phyloP scores from a whole-genome alignment of 129 eudicot genomes.

The Saussurea involucrata region DNA sequence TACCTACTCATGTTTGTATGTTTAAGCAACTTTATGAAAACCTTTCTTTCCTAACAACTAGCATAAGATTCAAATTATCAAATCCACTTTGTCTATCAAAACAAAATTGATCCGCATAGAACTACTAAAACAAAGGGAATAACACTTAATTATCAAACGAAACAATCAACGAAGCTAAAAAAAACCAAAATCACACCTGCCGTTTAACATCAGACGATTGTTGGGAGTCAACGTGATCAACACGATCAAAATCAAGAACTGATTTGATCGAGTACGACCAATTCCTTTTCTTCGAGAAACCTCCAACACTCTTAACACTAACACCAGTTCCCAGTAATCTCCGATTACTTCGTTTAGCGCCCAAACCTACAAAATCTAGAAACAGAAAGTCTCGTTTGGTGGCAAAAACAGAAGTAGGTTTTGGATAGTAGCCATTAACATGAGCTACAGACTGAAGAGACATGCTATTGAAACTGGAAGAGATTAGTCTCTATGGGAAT shows the following conservation, averaged over 20 bases:
- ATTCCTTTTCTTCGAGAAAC: slow-evolving; percentile 14
- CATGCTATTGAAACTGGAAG: slow-evolving; percentile 28
- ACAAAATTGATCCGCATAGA: neutral
- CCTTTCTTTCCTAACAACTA: neutral
- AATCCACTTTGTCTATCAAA: neutral
- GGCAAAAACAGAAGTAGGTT: slow-evolving; percentile 46
- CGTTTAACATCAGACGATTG: slow-evolving; percentile 32
- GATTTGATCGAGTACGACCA: slow-evolving; percentile 48
- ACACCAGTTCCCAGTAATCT: slow-evolving; percentile 30
- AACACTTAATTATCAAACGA: neutral
- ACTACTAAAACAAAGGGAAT: neutral
- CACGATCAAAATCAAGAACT: slow-evolving; percentile 62
- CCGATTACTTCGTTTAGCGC: slow-evolving; percentile 33
- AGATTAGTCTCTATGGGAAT: neutral
- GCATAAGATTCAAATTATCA: neutral
- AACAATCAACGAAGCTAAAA: neutral
- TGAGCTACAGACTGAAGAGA: slow-evolving; percentile 57
- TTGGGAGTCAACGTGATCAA: slow-evolving; percentile 20
- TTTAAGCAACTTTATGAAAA: neutral
- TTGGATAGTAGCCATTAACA: slow-evolving; percentile 40
- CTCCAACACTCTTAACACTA: slow-evolving; percentile 4
- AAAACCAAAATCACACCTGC: slow-evolving; percentile 36
- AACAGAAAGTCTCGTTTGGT: slow-evolving; percentile 44
- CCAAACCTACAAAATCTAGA: slow-evolving; percentile 59
- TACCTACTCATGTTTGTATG: neutral